A percentile compares a stretch with the other conserved stretches of the same genome.
phyloP scores from a whole-genome alignment of 163 green algal species.

The Volvox carteri region DNA sequence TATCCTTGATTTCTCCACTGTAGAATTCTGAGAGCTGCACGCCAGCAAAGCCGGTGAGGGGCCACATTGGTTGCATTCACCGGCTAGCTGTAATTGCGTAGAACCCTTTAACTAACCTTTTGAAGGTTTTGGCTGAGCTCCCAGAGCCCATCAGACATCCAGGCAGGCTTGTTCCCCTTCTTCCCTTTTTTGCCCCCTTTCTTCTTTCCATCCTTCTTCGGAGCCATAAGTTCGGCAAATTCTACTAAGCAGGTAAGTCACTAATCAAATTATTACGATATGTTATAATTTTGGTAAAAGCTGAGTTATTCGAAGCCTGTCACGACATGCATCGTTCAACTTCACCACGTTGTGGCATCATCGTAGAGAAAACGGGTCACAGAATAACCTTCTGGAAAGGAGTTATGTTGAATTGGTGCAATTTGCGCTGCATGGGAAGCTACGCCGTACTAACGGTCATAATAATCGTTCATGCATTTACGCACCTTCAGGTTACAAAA shows the following conservation, averaged over 20 bases:
- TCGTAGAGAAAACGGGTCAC: too few species aligned
- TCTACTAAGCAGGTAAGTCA: too few species aligned
- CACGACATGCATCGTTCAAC: neutral
- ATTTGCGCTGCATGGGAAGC: too few species aligned
- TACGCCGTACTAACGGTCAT: neutral
- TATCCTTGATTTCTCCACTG: conserved; percentile 64
- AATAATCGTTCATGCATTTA: neutral
- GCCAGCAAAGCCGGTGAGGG: neutral
- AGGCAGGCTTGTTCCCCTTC: conserved; percentile 56
- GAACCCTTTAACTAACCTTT: conserved; percentile 34
- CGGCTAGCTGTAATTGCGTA: neutral
- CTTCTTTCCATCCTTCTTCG: conserved; percentile 55
- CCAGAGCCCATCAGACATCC: conserved; percentile 64
- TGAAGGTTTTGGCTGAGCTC: conserved; percentile 59
- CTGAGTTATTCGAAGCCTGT: conserved; percentile 17
- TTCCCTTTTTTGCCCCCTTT: conserved; percentile 57
- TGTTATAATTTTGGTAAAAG: neutral
- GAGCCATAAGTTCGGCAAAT: conserved; percentile 56
- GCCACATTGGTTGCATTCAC: neutral
- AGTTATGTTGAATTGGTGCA: too few species aligned
- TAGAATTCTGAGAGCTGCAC: conserved; percentile 62
- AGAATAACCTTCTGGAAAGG: too few species aligned
- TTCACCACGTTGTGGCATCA: too few species aligned
- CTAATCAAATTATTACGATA: neutral
- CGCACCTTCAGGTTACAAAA: neutral